Evolutionary conservation across 208 protist species (phyloP).

Genomic region (Leishmania tarentolae): DNA sequence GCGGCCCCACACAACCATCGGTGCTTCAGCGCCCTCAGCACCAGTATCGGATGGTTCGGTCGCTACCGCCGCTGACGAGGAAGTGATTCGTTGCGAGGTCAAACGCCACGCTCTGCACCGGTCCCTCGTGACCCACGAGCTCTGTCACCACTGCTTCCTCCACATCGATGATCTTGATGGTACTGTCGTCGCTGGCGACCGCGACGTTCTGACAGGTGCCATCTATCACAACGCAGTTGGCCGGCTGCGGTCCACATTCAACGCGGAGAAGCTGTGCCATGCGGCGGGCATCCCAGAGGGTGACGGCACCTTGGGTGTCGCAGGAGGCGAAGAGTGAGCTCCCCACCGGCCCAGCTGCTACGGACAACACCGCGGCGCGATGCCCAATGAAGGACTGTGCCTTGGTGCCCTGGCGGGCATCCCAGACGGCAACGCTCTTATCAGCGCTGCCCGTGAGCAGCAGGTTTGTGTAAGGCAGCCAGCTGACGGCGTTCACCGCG

Average conservation of each 20-base stretch:
- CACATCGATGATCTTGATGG: constrained; percentile 95
- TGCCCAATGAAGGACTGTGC: constrained; percentile 96
- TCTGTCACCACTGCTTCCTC: constrained; percentile 69
- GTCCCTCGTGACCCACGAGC: constrained; percentile 75
- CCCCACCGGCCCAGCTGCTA: constrained; percentile 31
- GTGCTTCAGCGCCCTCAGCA: constrained; percentile 30
- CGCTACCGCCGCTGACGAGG: constrained; percentile 82
- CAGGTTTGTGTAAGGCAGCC: constrained; percentile 94
- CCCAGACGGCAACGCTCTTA: constrained; percentile 97
- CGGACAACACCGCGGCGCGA: constrained; percentile 88
- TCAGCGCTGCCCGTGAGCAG: constrained; percentile 95
- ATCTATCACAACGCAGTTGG: constrained; percentile 81
- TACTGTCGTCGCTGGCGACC: constrained; percentile 93
- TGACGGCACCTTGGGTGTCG: constrained; percentile 95
- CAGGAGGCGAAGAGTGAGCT: constrained; percentile 53
- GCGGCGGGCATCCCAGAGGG: constrained; percentile 78
- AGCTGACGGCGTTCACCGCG: constrained; percentile 92
- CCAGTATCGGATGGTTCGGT: constrained; percentile 88
- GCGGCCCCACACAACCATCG: no score
- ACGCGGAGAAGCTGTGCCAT: constrained; percentile 66
- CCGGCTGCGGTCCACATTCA: constrained; percentile 71
- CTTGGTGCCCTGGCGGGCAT: constrained; percentile 92
- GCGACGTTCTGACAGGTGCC: constrained; percentile 76
- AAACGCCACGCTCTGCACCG: constrained; percentile 90
- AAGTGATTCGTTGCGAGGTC: constrained; percentile 72